Conservation (phyloP, 768 basidiomycete species). For the Phylloporus sp. region DNA sequence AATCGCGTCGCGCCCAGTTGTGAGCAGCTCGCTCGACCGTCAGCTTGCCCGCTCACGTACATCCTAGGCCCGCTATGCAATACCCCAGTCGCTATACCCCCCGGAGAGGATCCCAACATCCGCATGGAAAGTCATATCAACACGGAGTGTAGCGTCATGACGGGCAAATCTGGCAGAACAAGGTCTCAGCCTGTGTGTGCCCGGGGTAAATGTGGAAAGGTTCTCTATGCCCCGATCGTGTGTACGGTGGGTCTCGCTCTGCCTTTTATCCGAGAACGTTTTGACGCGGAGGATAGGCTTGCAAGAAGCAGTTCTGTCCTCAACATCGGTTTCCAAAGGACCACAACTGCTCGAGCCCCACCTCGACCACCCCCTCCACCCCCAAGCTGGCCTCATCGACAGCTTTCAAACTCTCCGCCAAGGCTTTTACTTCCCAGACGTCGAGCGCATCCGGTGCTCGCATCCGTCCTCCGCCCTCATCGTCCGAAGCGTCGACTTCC, state of each 20-base stretch:
- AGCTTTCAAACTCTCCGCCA: conserved; percentile 6
- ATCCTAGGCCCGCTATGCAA: conserved; percentile 69
- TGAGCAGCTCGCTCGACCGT: conserved; percentile 29
- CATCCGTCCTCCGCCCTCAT: background rate
- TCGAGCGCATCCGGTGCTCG: conserved; percentile 6
- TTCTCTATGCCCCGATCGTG: conserved; percentile 65
- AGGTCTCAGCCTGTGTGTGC: conserved; percentile 56
- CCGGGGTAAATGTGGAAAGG: conserved; percentile 61
- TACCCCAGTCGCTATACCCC: conserved; percentile 67
- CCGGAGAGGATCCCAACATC: conserved; percentile 73
- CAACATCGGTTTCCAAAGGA: conserved; percentile 74
- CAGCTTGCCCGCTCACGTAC: conserved; percentile 1
- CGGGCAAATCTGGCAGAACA: conserved; percentile 48
- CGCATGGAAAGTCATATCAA: conserved; percentile 75
- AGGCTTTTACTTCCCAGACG: background rate
- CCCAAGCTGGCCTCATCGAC: conserved; percentile 8
- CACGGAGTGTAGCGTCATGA: conserved; percentile 63
- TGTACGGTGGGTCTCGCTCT: conserved; percentile 55
- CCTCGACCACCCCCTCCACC: conserved; percentile 10
- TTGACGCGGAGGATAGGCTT: conserved; percentile 45
- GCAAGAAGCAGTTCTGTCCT: conserved; percentile 68
- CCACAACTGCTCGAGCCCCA: conserved; percentile 47
- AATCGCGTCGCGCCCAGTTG: conserved; percentile 77
- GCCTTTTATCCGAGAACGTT: background rate
- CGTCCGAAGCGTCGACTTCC: conserved; percentile 10